Evolutionary conservation across 495 filamentous ascomycete species (phyloP).

Genomic region (Lindgomyces ingoldianus): DNA sequence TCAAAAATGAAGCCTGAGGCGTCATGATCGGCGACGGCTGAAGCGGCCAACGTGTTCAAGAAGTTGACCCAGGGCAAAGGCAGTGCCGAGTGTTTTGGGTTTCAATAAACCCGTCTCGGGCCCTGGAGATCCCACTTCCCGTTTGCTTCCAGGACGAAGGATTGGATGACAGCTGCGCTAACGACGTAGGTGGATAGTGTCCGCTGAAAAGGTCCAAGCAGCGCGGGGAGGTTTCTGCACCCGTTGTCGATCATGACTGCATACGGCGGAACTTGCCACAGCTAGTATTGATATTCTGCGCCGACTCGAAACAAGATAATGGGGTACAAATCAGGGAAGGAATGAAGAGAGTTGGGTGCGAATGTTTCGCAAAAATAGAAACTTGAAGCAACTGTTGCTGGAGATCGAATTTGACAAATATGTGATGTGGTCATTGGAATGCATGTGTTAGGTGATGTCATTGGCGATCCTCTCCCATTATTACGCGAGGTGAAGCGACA

Average conservation of each 20-base stretch:
- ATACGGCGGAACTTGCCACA: neutral
- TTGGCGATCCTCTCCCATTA: neutral
- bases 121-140: neutral
- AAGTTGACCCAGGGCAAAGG: neutral
- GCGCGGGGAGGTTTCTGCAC: conserved; percentile 9
- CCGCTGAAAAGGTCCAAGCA: conserved; percentile 14
- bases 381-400: conserved; percentile 9
- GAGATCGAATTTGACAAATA: neutral
- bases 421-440: neutral
- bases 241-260: conserved; percentile 22
- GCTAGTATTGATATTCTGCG: conserved; percentile 5
- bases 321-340: conserved; percentile 12
- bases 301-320: conserved; percentile 12
- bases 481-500: neutral
- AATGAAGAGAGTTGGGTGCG: neutral
- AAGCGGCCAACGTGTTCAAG: neutral
- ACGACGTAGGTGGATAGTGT: neutral
- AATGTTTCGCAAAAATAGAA: conserved; percentile 10
- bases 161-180: conserved; percentile 21
- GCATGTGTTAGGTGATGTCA: conserved; percentile 5
- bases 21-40: conserved; percentile 27
- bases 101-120: neutral
- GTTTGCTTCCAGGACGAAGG: neutral
- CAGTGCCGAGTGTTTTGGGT: conserved; percentile 5
- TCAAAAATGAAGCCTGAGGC: conserved; percentile 11